These are phyloP conservation scores for Backusella circina DNA, from an alignment of 192 early-diverging fungal genomes.

Conservation along the genomic window DNA sequence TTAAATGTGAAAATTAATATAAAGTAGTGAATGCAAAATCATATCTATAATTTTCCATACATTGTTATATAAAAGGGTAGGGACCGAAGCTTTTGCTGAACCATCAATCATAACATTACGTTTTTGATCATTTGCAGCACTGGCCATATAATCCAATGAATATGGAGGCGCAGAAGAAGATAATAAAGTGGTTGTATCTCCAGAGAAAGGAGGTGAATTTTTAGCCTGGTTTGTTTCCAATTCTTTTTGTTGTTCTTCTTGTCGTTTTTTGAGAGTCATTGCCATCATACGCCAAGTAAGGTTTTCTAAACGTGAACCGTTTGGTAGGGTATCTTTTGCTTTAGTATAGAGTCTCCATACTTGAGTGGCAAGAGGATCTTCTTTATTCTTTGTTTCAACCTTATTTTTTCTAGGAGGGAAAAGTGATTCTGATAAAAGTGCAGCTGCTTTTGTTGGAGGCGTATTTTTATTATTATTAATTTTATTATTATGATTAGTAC, in stretches of 20 bases:
- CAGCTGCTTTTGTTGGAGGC: slow-evolving; percentile 26
- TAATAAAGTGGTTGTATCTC: slow-evolving; percentile 24
- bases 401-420: slow-evolving; percentile 36
- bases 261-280: slow-evolving; percentile 48
- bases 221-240: background rate
- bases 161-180: slow-evolving; percentile 42
- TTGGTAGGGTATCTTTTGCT: slow-evolving; percentile 73
- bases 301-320: slow-evolving; percentile 80
- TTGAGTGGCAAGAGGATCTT: slow-evolving; percentile 54
- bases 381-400: slow-evolving; percentile 30
- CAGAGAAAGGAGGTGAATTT: slow-evolving; percentile 21
- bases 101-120: slow-evolving; percentile 22
- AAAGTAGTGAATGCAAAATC: background rate
- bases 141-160: slow-evolving; percentile 3
- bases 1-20: background rate
- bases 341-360: slow-evolving; percentile 81
- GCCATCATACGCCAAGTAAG: slow-evolving; percentile 84
- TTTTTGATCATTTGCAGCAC: slow-evolving; percentile 3
- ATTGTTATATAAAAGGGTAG: background rate
- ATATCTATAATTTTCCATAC: background rate
- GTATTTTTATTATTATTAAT: background rate
- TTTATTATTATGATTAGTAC: background rate
- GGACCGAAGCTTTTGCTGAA: slow-evolving; percentile 7
- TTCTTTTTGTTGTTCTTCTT: background rate
- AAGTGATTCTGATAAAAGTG: slow-evolving; percentile 29